Conservation (phyloP, 2,329 filamentous ascomycete genomes). For the Ambrosiella xylebori region DNA sequence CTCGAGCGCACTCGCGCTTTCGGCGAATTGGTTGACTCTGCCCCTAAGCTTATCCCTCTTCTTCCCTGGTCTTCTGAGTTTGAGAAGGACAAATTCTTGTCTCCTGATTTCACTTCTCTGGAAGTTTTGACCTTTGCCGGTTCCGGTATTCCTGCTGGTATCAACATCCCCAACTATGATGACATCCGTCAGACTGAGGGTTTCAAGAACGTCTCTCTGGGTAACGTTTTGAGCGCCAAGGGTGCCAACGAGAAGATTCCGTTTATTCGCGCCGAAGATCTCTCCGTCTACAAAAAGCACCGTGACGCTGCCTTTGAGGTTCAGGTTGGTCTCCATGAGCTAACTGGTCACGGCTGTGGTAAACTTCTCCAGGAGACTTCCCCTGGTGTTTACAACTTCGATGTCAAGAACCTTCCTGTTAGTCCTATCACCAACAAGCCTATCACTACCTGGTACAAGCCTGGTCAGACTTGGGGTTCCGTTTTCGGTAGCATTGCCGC, state of each 20-base stretch:
- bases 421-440: slow-evolving; percentile 62
- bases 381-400: slow-evolving; percentile 74
- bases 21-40: slow-evolving; percentile 63
- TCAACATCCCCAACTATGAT: slow-evolving; percentile 56
- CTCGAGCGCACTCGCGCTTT: slow-evolving; percentile 74
- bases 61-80: slow-evolving; percentile 79
- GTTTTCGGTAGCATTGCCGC: slow-evolving; percentile 79
- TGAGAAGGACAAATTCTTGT: slow-evolving; percentile 90
- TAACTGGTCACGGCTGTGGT: slow-evolving; percentile 74
- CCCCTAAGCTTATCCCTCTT: slow-evolving; percentile 69
- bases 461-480: slow-evolving; percentile 84
- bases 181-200: slow-evolving; percentile 66
- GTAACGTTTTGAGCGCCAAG: slow-evolving; percentile 83
- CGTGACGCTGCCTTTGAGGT: slow-evolving; percentile 84
- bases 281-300: slow-evolving; percentile 63
- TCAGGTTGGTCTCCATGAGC: slow-evolving; percentile 86
- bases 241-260: slow-evolving; percentile 83
- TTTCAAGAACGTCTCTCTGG: slow-evolving; percentile 87
- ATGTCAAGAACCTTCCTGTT: slow-evolving; percentile 60
- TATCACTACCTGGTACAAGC: slow-evolving; percentile 78
- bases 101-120: slow-evolving; percentile 86
- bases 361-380: slow-evolving; percentile 84
- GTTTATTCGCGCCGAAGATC: slow-evolving; percentile 66
- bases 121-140: slow-evolving; percentile 67
- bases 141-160: slow-evolving; percentile 50